A percentile compares a stretch with the other conserved stretches of the same genome.
These are phyloP conservation scores for Aquilaria sinensis DNA, from an alignment of 345 rosid genomes.

Conservation along the genomic window DNA sequence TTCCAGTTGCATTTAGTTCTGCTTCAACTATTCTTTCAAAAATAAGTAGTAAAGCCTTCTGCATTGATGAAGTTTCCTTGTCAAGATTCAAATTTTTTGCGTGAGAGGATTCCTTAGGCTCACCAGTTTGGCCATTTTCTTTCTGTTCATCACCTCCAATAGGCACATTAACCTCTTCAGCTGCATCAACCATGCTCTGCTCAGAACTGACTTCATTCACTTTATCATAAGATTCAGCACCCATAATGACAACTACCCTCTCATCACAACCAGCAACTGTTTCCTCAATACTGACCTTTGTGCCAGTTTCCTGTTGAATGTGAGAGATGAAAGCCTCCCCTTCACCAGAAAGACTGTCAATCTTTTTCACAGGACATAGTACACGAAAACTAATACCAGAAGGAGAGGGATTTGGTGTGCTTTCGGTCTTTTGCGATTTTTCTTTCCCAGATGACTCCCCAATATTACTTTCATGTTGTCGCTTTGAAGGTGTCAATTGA, in stretches of 20 bases:
- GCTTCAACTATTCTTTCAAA: constrained; percentile 49
- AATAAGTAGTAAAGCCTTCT: constrained; percentile 52
- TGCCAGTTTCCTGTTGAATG: constrained; percentile 46
- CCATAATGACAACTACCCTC: constrained; percentile 38
- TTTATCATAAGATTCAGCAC: constrained; percentile 28
- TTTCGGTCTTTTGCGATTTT: constrained; percentile 39
- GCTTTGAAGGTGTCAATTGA: constrained; percentile 48
- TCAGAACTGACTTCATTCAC: constrained; percentile 14
- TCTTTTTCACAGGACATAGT: constrained; percentile 39
- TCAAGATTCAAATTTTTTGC: constrained; percentile 25
- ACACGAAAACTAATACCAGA: constrained; percentile 30
- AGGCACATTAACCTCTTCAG: constrained; percentile 14
- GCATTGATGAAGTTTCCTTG: constrained; percentile 32
- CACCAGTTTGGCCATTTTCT: constrained; percentile 17
- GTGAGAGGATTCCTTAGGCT: constrained; percentile 23
- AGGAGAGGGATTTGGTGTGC: constrained; percentile 16
- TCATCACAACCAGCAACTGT: constrained; percentile 49
- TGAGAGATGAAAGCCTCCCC: constrained; percentile 33
- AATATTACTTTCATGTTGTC: constrained; percentile 32
- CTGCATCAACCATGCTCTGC: constrained; percentile 15
- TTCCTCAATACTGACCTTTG: constrained; percentile 46
- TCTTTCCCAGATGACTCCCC: constrained; percentile 42
- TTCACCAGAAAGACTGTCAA: constrained; percentile 32
- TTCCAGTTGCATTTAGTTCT: constrained; percentile 25
- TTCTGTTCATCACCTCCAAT: constrained; percentile 20